Evolutionary conservation across 192 early-diverging fungal genomes (phyloP).

Genomic region (Coemansia sp.): DNA sequence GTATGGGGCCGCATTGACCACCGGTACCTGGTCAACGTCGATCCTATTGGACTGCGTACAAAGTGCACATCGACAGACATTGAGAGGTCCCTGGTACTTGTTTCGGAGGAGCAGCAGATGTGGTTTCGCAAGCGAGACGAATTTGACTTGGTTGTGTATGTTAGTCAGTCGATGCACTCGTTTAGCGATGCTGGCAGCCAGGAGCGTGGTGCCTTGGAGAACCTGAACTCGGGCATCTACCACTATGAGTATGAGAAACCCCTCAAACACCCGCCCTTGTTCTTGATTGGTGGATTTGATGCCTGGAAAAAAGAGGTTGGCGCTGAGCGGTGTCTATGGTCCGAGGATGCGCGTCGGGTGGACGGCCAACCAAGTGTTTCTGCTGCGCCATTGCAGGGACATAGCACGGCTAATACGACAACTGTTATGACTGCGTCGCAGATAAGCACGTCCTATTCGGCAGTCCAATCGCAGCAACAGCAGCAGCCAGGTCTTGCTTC

Average conservation of each 20-base stretch:
- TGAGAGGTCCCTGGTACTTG: conserved; percentile 59
- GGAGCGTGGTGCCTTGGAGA: conserved; percentile 24
- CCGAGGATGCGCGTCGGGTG: conserved; percentile 17
- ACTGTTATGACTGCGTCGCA: neutral
- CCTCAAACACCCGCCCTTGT: conserved; percentile 59
- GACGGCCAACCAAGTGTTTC: too few relatives aligned
- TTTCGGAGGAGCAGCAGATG: conserved; percentile 57
- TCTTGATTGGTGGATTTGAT: conserved; percentile 79
- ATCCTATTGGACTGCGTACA: conserved; percentile 62
- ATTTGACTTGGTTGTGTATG: conserved; percentile 75
- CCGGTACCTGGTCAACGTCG: conserved; percentile 67
- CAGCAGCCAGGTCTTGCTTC: conserved; percentile 1
- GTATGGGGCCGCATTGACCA: conserved; percentile 68
- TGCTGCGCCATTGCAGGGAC: too few relatives aligned
- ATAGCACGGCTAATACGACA: neutral
- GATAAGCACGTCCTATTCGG: too few relatives aligned
- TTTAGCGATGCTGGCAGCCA: conserved; percentile 27
- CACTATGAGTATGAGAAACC: conserved; percentile 58
- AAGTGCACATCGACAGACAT: conserved; percentile 60
- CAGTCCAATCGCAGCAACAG: neutral
- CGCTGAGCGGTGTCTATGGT: conserved; percentile 32
- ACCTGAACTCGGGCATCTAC: conserved; percentile 63
- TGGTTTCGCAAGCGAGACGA: conserved; percentile 64
- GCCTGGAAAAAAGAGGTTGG: conserved; percentile 66
- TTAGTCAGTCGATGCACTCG: conserved; percentile 61